Percentiles rank a stretch among this genome's conserved stretches.
These are phyloP conservation scores for Oryza coarctata DNA, from an alignment of 176 grass and related monocot genomes.

Conservation along the genomic window DNA sequence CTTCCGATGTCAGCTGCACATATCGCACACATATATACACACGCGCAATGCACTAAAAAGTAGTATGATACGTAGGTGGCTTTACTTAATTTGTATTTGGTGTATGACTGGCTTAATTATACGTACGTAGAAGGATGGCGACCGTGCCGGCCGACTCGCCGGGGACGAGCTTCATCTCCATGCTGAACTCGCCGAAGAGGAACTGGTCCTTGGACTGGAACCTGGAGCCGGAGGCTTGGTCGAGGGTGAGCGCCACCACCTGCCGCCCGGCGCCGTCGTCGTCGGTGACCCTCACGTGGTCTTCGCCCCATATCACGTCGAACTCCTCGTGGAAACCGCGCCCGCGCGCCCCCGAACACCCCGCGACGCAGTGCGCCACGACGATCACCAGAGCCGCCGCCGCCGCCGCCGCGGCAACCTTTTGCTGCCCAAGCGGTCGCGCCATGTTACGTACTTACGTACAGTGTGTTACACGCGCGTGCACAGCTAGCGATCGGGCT, in stretches of 20 bases:
- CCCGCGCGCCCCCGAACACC: background rate
- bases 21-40: background rate
- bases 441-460: background rate
- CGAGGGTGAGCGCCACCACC: constrained; percentile 32
- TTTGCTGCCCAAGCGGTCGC: background rate
- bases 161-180: constrained; percentile 52
- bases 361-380: background rate
- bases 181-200: constrained; percentile 50
- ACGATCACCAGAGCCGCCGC: background rate
- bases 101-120: background rate
- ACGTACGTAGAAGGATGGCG: constrained; percentile 55
- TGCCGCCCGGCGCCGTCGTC: background rate
- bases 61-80: no score
- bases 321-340: constrained; percentile 3
- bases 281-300: constrained; percentile 26
- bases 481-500: background rate
- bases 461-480: background rate
- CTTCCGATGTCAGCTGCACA: constrained; percentile 40
- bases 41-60: no score
- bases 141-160: constrained; percentile 58
- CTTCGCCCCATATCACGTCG: constrained; percentile 33
- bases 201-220: constrained; percentile 49
- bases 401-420: background rate
- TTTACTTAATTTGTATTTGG: no score
- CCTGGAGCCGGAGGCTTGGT: constrained; percentile 43